Evolutionary conservation across 2,329 filamentous ascomycete genomes (phyloP).

Genomic region (Colletotrichum sp.): DNA sequence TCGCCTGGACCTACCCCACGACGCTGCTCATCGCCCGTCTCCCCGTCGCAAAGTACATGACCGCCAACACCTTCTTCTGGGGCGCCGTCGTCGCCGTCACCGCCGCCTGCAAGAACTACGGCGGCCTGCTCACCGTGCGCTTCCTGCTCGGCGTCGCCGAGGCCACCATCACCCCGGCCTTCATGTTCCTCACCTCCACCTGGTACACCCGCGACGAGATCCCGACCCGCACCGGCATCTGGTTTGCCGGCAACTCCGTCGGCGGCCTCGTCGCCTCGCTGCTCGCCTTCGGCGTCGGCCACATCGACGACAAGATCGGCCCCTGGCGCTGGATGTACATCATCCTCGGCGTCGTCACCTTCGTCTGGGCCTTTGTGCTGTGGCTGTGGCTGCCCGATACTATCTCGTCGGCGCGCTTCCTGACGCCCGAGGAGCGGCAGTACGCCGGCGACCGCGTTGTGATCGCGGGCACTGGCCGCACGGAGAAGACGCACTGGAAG

Average conservation of each 20-base stretch:
- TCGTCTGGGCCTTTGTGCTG: constrained; percentile 55
- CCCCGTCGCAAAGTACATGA: constrained; percentile 52
- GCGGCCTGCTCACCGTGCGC: constrained; percentile 53
- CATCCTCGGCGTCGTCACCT: constrained; percentile 55
- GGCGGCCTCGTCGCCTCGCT: constrained; percentile 54
- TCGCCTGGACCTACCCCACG: constrained; percentile 55
- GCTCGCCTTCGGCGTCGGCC: constrained; percentile 61
- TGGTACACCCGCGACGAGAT: constrained; percentile 65
- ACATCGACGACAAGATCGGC: constrained; percentile 48
- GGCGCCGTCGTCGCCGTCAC: constrained; percentile 50
- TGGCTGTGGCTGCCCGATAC: constrained; percentile 55
- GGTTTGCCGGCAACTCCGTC: constrained; percentile 58
- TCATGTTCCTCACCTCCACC: constrained; percentile 61
- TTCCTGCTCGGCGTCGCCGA: constrained; percentile 61
- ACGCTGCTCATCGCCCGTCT: constrained; percentile 52
- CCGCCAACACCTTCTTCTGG: constrained; percentile 55
- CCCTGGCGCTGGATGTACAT: constrained; percentile 66
- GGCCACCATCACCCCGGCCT: constrained; percentile 57
- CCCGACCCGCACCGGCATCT: constrained; percentile 57
- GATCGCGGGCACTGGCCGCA: constrained; percentile 56
- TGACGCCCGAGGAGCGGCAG: constrained; percentile 56
- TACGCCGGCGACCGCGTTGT: constrained; percentile 52
- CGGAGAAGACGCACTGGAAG: constrained; percentile 52
- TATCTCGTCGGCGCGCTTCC: constrained; percentile 61
- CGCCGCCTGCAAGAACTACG: constrained; percentile 51